Base-by-base conservation (phyloP, 2,329 filamentous ascomycete species). In the Pezizomycotina sp. region DNA sequence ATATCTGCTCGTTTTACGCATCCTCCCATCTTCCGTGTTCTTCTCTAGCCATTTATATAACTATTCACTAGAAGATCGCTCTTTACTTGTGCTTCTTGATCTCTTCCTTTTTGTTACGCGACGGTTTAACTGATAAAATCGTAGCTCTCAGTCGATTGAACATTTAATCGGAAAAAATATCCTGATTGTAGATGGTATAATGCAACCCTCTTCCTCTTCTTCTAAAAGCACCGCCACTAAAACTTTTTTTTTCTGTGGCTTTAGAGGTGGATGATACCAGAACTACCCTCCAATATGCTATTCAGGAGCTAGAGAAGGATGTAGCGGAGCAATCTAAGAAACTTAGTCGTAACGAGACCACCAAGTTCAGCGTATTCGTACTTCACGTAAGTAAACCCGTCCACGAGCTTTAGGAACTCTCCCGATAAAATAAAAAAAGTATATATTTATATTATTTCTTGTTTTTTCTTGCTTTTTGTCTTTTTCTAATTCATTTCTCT, bases 361-460 rank as follows among this genome's bases (percentile, higher is more conserved):
- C 89, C 1, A 72, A 80, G 52, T 95, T 98, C 55, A 77, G 72
- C 56, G 79, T 98, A 55, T 98, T 98, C 58, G 89, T 98, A 38
- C 67, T 98, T 53, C 89, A 98, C 61, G 77, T 82, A 62, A 52
- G 73, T 69, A 14, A 15, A 29, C 10, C 8, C n/a, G n/a, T n/a
- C n/a, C n/a, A n/a, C n/a, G n/a, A n/a, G n/a, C n/a, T n/a, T n/a
- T n/a, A n/a, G n/a, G n/a, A n/a, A n/a, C n/a, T n/a, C n/a, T n/a
- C n/a, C n/a, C n/a, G n/a, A n/a, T n/a, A n/a, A n/a, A n/a, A n/a
- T n/a, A n/a, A n/a, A n/a, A n/a, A n/a, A n/a, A n/a, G n/a, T n/a
- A n/a, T n/a, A n/a, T n/a, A n/a, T n/a, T n/a, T n/a, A n/a, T n/a
- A n/a, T n/a, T n/a, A n/a, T n/a, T n/a, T n/a, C n/a, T n/a, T n/a